phyloP scores from a whole-genome alignment of 352 stramenopile genomes.

The Globisporangium paddicum region DNA sequence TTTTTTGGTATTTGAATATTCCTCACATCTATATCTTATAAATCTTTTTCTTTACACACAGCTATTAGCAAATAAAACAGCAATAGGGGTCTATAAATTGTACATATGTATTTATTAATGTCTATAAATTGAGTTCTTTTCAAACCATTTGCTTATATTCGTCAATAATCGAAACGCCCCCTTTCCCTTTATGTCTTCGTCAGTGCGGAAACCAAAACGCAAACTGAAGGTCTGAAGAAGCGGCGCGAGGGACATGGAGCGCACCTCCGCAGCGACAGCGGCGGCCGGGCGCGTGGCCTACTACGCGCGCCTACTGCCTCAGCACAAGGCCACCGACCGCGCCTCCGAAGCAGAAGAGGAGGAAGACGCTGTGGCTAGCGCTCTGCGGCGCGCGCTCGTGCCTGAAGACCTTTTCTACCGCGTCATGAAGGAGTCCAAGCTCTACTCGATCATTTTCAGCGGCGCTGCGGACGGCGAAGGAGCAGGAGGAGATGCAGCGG shows the following conservation, averaged over 20 bases:
- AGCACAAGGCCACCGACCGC: slow-evolving; percentile 6
- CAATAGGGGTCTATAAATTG: no score
- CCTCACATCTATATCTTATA: no score
- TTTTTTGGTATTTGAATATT: no score
- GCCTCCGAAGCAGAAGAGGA: neutral
- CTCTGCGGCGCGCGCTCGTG: slow-evolving; percentile 35
- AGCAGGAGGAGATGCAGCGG: neutral
- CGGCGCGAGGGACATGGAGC: neutral
- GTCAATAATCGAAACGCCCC: neutral
- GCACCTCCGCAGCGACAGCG: neutral
- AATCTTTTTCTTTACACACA: no score
- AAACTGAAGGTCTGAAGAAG: neutral
- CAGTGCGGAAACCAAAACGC: neutral
- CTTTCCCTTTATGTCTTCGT: neutral
- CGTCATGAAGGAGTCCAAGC: slow-evolving; percentile 56
- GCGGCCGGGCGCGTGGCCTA: slow-evolving; percentile 14
- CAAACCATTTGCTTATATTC: neutral
- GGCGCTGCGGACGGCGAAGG: slow-evolving; percentile 13
- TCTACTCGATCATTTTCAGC: slow-evolving; percentile 59
- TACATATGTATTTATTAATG: neutral
- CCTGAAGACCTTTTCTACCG: slow-evolving; percentile 60
- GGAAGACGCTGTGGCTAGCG: slow-evolving; percentile 9
- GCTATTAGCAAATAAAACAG: no score
- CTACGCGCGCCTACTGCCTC: slow-evolving; percentile 39
- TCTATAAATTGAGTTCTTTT: neutral